A percentile compares a stretch with the other conserved stretches of the same genome.
Evolutionary conservation across 805 yeast species (phyloP).

Genomic region (Saccharomycopsis javanensis): DNA sequence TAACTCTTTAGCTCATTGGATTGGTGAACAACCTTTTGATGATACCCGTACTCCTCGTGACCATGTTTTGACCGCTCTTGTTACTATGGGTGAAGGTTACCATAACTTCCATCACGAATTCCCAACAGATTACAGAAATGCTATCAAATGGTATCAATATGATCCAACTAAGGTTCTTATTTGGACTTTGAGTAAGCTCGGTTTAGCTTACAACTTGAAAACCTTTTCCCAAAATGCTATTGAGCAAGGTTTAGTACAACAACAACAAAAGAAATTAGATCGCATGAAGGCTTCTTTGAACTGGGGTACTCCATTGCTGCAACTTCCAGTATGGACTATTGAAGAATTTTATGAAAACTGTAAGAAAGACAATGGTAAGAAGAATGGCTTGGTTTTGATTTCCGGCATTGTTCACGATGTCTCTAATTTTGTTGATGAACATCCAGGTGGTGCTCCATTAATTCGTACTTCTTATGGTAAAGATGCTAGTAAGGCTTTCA

Average conservation of each 20-base stretch:
- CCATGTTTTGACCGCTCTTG: conserved; percentile 69
- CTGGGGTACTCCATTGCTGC: conserved; percentile 65
- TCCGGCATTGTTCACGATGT: conserved; percentile 77
- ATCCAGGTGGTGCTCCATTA: conserved; percentile 78
- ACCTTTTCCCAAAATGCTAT: conserved; percentile 73
- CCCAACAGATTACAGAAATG: conserved; percentile 84
- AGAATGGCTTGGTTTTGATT: conserved; percentile 55
- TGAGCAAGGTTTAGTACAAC: conserved; percentile 74
- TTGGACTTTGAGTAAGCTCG: conserved; percentile 49
- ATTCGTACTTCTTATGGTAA: conserved; percentile 64
- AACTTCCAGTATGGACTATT: conserved; percentile 68
- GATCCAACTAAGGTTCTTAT: conserved; percentile 71
- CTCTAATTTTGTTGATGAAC: conserved; percentile 56
- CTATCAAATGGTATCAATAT: conserved; percentile 78
- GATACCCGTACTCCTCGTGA: conserved; percentile 84
- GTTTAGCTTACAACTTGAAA: conserved; percentile 64
- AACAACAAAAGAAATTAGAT: conserved; percentile 71
- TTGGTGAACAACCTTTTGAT: conserved; percentile 79
- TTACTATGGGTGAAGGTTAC: conserved; percentile 84
- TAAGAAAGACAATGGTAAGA: conserved; percentile 28
- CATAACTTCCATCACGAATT: conserved; percentile 88
- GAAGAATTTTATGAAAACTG: conserved; percentile 44
- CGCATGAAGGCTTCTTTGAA: conserved; percentile 48
- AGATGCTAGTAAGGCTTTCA: conserved; percentile 76
- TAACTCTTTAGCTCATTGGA: conserved; percentile 79